These are phyloP conservation scores for Cucurbita moschata DNA, from an alignment of 306 rosid species.

Conservation along the genomic window DNA sequence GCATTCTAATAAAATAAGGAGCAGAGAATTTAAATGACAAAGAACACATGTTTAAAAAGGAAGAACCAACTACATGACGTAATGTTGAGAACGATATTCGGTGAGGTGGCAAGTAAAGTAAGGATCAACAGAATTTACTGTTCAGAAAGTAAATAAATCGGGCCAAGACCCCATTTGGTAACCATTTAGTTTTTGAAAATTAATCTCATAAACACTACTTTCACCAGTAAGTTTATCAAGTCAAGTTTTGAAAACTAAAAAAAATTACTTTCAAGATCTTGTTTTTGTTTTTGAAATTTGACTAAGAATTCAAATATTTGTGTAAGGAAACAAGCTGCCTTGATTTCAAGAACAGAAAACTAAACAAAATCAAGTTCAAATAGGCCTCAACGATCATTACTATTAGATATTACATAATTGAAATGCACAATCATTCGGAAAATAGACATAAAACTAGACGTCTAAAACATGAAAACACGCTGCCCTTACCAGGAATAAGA, in stretches of 20 bases:
- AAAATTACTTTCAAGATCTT: too few species aligned
- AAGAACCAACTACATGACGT: neutral
- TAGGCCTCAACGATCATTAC: neutral
- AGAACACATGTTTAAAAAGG: neutral
- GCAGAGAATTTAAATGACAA: neutral
- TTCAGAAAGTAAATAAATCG: neutral
- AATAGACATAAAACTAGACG: neutral
- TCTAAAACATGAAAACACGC: constrained; percentile 5
- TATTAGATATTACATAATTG: neutral
- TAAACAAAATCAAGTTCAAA: too few species aligned
- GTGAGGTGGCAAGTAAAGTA: neutral
- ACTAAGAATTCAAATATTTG: too few species aligned
- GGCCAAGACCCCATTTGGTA: too few species aligned
- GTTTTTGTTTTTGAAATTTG: too few species aligned
- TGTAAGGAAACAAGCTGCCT: too few species aligned
- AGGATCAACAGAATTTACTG: neutral
- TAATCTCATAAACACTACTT: too few species aligned
- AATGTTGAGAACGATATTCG: neutral
- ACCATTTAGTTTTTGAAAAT: too few species aligned
- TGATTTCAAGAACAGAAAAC: too few species aligned
- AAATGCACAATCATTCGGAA: neutral
- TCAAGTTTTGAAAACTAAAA: too few species aligned
- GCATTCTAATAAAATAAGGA: neutral
- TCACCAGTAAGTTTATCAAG: too few species aligned
- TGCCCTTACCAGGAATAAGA: constrained; percentile 83